Base-by-base conservation (phyloP, 1,284 basidiomycete species). In the Moniliophthora roreri region DNA sequence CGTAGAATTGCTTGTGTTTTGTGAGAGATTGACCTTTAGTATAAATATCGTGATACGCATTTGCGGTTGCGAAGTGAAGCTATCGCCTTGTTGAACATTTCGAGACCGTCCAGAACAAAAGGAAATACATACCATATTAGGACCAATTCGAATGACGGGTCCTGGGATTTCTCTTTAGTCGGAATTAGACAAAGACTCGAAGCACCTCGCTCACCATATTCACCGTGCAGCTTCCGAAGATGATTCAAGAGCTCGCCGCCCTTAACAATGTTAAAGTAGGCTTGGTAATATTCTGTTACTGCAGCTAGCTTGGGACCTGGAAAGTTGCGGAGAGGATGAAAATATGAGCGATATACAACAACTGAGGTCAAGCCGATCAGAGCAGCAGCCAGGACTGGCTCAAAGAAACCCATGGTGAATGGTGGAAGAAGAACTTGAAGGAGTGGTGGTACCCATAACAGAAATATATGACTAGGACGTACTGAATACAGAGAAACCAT, bases 281-380 rank as follows among this genome's bases (percentile, higher is more conserved):
- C 54, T 26, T 60, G 54, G 35, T 66, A 65, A n/a, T 54, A 54
- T 4, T 56, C 26, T 4, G 63, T 63, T 4, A 60, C 28, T 3
- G 62, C 63, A 23, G 65, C 65, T 4, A 64, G 48, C 13, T 48
- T 51, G 1, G 63, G 64, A 13, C 65, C 65, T 44, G 63, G 62
- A 46, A 62, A 62, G 3, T 35, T 44, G 35, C 53, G 47, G 39
- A 66, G 59, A 48, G 56, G 60, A 52, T 64, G 63, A 28, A 61
- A 57, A 36, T 56, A 59, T 20, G 59, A 15, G 36, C 60, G 55
- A 13, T 54, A 51, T 8, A 50, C 11, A 11, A 32, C 28, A 32
- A 32, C 11, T n/a, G n/a, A n/a, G n/a, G n/a, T n/a, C n/a, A n/a
- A 32, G 28, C 11, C 28, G 11, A 32, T 32, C 6, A 32, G 28